Base-by-base conservation (phyloP, 345 rosid genomes). In the Orychophragmus violaceus region DNA sequence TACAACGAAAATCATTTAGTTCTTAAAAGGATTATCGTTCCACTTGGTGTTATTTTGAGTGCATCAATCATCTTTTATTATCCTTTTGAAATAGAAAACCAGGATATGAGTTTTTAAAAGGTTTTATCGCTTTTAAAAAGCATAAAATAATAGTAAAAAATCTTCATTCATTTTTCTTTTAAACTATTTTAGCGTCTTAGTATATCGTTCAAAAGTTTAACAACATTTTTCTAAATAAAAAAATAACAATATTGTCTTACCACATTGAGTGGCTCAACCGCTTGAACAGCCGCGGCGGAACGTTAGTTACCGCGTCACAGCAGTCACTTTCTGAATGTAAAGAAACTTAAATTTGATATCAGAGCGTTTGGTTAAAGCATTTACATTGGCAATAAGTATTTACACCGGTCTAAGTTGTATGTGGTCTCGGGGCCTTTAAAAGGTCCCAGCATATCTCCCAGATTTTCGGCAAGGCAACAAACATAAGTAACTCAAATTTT, bases 321-420 rank as follows among this genome's bases (percentile, higher is more conserved):
- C 32, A 35, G 29, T 55, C 62, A 19, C 18, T 71, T 71, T 71
- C 59, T 36, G 35, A 32, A 53, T 33, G 76, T 46, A 64, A 71
- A 56, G 23, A 63, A 71, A 56, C 59, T 64, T 71, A 48, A 56
- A 56, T 59, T 33, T 46, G 27, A 63, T 2, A 65, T 30, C 68
- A 73, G 72, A 59, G 72, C 6, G 72, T 73, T 73, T 73, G 77
- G 77, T 73, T 66, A 28, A 16, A 41, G 66, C 71, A 72, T 72
- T 72, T 65, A 72, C 71, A 58, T 29, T 39, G 35, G 61, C 67
- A 73, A 30, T 73, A 49, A 73, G 56, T 66, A 48, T 59, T 25
- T 42, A 30, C 71, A 73, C 71, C 72, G 57, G 72, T 59, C 57
- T 11, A n/a, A n/a, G n/a, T 21, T 59, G 49, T 8, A n/a, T 33